A percentile compares a stretch with the other conserved stretches of the same genome.
Conservation (phyloP, 345 rosid genomes). For the Gossypium turneri region DNA sequence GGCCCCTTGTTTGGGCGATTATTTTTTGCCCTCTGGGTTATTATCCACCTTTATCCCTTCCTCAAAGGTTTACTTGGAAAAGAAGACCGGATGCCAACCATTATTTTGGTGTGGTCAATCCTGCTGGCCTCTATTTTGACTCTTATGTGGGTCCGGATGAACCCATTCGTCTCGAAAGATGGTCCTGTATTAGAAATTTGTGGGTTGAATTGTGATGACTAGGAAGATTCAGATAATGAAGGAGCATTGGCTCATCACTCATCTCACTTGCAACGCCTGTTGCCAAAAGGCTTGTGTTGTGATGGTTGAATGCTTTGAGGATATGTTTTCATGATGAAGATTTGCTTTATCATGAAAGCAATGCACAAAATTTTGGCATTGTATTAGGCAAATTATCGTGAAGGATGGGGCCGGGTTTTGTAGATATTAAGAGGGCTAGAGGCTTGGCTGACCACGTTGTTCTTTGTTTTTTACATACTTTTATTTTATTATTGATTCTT, state of each 20-base stretch:
- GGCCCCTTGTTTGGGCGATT: conserved; percentile 94
- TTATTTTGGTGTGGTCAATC: conserved; percentile 91
- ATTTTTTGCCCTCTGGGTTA: conserved; percentile 92
- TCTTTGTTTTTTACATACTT: conserved; percentile 21
- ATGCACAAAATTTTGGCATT: conserved; percentile 21
- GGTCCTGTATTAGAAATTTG: conserved; percentile 90
- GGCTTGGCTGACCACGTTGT: conserved; percentile 31
- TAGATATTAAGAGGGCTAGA: conserved; percentile 31
- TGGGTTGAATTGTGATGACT: conserved; percentile 90
- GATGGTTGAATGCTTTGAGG: background rate
- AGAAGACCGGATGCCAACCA: conserved; percentile 94
- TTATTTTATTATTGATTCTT: conserved; percentile 31
- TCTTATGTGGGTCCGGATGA: conserved; percentile 88
- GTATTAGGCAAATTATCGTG: conserved; percentile 8
- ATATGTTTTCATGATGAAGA: no score
- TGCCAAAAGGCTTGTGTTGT: conserved; percentile 1
- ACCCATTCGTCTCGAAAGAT: conserved; percentile 78
- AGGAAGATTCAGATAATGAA: conserved; percentile 17
- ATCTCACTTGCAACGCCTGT: conserved; percentile 1
- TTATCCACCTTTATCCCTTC: conserved; percentile 91
- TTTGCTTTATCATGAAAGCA: conserved; percentile 2
- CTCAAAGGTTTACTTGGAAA: conserved; percentile 95
- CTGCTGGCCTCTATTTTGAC: conserved; percentile 89
- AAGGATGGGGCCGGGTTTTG: conserved; percentile 27
- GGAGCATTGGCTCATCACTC: background rate